phyloP scores from a whole-genome alignment of 106 monocot genomes.

The Allium cepa region DNA sequence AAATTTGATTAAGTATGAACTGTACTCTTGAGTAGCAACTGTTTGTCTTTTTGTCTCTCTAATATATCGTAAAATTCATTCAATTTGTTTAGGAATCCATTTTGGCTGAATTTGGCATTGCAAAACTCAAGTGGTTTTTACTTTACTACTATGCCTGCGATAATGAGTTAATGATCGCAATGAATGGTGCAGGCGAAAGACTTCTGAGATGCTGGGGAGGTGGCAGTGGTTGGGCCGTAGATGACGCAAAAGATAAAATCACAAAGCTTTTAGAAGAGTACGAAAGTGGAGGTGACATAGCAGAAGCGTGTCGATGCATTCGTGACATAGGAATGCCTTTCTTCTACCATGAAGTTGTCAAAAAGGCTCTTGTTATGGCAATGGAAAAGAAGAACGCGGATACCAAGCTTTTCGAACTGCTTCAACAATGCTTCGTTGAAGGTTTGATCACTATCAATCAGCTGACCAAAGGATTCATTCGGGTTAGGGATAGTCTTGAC shows the following conservation, averaged over 20 bases:
- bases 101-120: no score
- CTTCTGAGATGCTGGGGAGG: slow-evolving; percentile 89
- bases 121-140: no score
- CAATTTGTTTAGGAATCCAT: no score
- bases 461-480: slow-evolving; percentile 70
- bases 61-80: no score
- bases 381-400: slow-evolving; percentile 83
- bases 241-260: slow-evolving; percentile 91
- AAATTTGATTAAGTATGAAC: no score
- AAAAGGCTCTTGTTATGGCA: slow-evolving; percentile 82
- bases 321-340: slow-evolving; percentile 84
- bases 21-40: no score
- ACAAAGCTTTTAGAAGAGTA: slow-evolving; percentile 75
- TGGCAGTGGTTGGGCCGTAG: slow-evolving; percentile 79
- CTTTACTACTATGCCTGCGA: no score
- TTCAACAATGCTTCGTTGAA: slow-evolving; percentile 56
- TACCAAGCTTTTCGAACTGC: slow-evolving; percentile 26
- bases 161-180: no score
- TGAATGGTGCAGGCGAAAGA: slow-evolving; percentile 46
- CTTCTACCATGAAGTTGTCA: slow-evolving; percentile 87
- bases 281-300: slow-evolving; percentile 59
- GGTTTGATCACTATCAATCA: slow-evolving; percentile 86
- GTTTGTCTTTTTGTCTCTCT: no score
- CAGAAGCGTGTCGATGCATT: slow-evolving; percentile 75
- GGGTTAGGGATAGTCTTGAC: slow-evolving; percentile 64